Evolutionary conservation across 2,329 filamentous ascomycete genomes (phyloP).

Genomic region (Fusarium humuli): DNA sequence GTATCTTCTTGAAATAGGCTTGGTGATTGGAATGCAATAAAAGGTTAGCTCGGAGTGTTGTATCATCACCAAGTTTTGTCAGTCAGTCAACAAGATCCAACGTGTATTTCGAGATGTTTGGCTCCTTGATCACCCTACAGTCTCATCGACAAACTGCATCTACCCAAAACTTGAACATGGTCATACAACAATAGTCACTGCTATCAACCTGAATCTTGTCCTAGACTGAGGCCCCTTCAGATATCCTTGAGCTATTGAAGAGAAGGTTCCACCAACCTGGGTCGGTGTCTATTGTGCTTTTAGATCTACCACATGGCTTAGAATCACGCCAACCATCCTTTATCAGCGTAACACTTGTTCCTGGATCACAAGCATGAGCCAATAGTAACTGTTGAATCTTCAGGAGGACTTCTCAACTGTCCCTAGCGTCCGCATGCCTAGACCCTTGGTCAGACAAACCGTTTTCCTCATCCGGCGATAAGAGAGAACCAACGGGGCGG

Average conservation of each 20-base stretch:
- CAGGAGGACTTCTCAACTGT: slow-evolving; percentile 1
- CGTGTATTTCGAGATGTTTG: not conserved
- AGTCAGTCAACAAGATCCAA: not conserved
- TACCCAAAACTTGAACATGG: not conserved
- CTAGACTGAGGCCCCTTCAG: no score
- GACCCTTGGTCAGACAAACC: not conserved
- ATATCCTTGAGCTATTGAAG: not conserved
- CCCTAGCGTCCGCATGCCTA: slow-evolving; percentile 8
- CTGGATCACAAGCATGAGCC: slow-evolving; percentile 17
- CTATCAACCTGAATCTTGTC: not conserved
- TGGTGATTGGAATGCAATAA: slow-evolving; percentile 29
- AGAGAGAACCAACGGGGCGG: slow-evolving; percentile 4
- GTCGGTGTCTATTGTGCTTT: not conserved
- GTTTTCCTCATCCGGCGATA: slow-evolving; percentile 30
- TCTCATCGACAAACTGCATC: not conserved
- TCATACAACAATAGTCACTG: not conserved
- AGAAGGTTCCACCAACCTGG: not conserved
- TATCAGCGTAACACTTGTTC: slow-evolving; percentile 1
- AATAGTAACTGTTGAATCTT: not conserved
- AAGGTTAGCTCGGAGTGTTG: slow-evolving; percentile 4
- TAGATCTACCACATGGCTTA: not conserved
- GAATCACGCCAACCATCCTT: not conserved
- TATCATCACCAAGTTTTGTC: not conserved
- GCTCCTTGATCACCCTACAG: not conserved
- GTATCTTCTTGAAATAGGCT: not conserved